Evolutionary conservation across 2,329 filamentous ascomycete species (phyloP), one percentile per base, ranked within the genome.

Genomic region (Sporothrix brunneoviolacea): DNA sequence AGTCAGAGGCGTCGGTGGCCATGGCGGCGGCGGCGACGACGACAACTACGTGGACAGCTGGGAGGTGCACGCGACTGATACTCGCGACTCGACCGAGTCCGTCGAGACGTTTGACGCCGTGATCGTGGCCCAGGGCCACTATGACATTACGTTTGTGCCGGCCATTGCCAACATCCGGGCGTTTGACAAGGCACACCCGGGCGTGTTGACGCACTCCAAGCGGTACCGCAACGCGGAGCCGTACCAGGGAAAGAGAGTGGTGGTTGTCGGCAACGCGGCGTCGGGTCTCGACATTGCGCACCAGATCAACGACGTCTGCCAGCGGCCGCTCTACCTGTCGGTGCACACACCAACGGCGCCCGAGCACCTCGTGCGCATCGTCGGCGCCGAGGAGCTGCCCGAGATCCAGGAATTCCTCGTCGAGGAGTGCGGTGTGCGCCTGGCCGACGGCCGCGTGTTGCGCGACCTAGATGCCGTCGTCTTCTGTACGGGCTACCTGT

Each of bases 401-500:
- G 70, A 77, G 55, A 87, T 88, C 51, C 72, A 74, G 8, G 80
- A 67, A 61, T 86, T 73, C 57, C 66, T 74, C 12, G 62, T 71
- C 0, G 66, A 74, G 4, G 68, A 76, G 46, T 75, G 80, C 55
- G 82, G 77, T 3, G 75, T 89, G 2, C 68, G 73, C n/a, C 86
- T 90, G 50, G 69, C 71, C 41, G 77, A 88, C 58, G 84, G 83
- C 1, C 72, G 72, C 0, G 62, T 84, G 9, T 86, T 89, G 61
- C 68, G 69, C 3, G 70, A 82, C 30, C 67, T 97, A 50, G 91
- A 96, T 60, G 77, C 80, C 1, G 70, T 96, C 6, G 64, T 97
- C 24, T 96, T 91, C 66, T 91, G 88, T 64, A 96, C 91, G 0
- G 91, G 91, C 0, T 97, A 94, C 61, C 79, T 95, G 51, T 95